phyloP scores from a whole-genome alignment of 1,284 basidiomycete genomes.

The Microbotryum silenes-acaulis region DNA sequence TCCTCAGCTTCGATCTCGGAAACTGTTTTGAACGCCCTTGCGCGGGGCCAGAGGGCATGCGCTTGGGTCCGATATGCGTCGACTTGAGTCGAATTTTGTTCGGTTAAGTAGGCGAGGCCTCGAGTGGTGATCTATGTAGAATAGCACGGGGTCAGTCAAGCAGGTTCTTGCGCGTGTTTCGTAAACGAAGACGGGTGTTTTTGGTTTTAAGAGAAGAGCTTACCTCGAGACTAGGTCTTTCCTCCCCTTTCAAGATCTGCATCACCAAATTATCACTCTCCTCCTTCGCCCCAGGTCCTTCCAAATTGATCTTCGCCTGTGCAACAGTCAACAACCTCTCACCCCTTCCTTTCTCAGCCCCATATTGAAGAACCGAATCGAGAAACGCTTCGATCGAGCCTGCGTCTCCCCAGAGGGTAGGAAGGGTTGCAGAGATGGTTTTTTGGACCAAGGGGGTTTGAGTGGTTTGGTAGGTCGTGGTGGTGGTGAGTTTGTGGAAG shows the following conservation, averaged over 20 bases:
- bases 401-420: conserved; percentile 50
- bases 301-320: conserved; percentile 48
- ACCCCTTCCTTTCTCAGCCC: conserved; percentile 39
- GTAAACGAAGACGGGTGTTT: too few species aligned
- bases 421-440: conserved; percentile 42
- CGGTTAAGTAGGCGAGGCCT: conserved; percentile 44
- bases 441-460: conserved; percentile 40
- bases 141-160: not conserved
- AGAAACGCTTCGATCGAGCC: conserved; percentile 60
- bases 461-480: conserved; percentile 38
- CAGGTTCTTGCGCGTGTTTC: too few species aligned
- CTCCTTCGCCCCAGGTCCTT: conserved; percentile 51
- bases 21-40: conserved; percentile 56
- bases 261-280: conserved; percentile 52
- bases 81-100: conserved; percentile 46
- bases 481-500: conserved; percentile 46
- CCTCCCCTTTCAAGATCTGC: conserved; percentile 47
- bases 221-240: conserved; percentile 51
- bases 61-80: conserved; percentile 56
- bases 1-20: conserved; percentile 41
- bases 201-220: conserved; percentile 29
- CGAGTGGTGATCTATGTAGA: conserved; percentile 46
- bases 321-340: conserved; percentile 56
- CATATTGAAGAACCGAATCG: conserved; percentile 59
- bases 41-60: conserved; percentile 51